A percentile compares a stretch with the other conserved stretches of the same genome.
Conservation (phyloP, 176 grass and related monocot species). For the Pharus latifolius region DNA sequence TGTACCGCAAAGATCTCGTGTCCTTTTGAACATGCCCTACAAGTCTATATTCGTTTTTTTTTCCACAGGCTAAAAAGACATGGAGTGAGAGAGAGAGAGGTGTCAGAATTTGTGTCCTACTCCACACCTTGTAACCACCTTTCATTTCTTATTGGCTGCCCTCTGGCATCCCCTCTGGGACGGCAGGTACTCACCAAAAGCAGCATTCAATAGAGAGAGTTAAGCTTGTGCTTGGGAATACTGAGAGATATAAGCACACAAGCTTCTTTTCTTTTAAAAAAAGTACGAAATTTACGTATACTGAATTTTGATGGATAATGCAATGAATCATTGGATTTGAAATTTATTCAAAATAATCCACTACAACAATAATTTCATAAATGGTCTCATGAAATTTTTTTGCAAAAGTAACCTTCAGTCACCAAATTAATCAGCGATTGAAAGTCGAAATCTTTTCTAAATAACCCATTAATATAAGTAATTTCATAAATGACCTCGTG, state of each 20-base stretch:
- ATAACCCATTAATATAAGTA: too few relatives aligned
- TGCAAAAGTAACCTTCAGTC: too few relatives aligned
- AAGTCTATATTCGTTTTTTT: slow-evolving; percentile 18
- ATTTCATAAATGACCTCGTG: too few relatives aligned
- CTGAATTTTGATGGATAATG: too few relatives aligned
- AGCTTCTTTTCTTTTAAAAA: not conserved
- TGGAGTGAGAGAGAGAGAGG: not conserved
- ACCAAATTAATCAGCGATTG: too few relatives aligned
- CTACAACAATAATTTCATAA: too few relatives aligned
- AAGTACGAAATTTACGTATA: too few relatives aligned
- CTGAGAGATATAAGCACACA: not conserved
- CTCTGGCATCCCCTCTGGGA: slow-evolving; percentile 37
- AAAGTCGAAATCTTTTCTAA: too few relatives aligned
- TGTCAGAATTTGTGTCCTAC: slow-evolving; percentile 36
- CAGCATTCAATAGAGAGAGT: slow-evolving; percentile 39
- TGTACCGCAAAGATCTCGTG: slow-evolving; percentile 54
- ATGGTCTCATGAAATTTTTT: too few relatives aligned
- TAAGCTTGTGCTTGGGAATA: not conserved
- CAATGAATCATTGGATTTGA: too few relatives aligned
- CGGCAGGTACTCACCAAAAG: slow-evolving; percentile 49
- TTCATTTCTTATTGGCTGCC: slow-evolving; percentile 38
- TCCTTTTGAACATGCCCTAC: slow-evolving; percentile 47
- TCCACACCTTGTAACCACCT: slow-evolving; percentile 39
- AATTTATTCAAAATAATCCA: too few relatives aligned
- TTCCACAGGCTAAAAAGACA: slow-evolving; percentile 14